Evolutionary conservation across 257 asterid species (phyloP), one percentile per base, ranked within the genome.

Genomic region (Rubia yunnanensis): DNA sequence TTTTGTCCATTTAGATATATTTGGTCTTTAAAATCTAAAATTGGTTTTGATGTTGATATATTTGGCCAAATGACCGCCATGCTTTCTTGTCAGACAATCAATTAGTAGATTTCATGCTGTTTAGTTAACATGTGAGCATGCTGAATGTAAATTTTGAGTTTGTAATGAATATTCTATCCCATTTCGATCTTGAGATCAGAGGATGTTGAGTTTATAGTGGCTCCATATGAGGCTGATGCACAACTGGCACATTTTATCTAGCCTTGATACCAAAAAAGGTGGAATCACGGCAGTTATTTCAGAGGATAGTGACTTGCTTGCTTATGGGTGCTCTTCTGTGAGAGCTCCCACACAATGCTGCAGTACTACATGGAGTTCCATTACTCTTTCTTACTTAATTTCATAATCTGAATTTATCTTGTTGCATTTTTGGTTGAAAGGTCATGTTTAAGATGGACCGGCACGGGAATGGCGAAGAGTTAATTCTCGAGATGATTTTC

Each of bases 221-320:
- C 96, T 65, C 96, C 96, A 30, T 88, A 88, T 22, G 96, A 88
- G 77, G 96, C 96, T 38, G 95, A 88, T 83, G 96, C 95, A 58
- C 95, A 88, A 34, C 70, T 88, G 78, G 96, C 96, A 56, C 80
- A 84, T 73, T 80, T n/a, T 88, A 69, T 73, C 88, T 31, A 64
- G 82, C 65, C 83, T 86, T 46, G 77, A 78, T 59, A 71, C 77
- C 72, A 85, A 84, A 66, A 65, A 81, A 15, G 91, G 86, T 48
- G 96, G 92, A 65, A 71, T 86, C 63, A 85, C 7, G 35, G 92
- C 92, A 27, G 86, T 88, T 46, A 83, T 88, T 72, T 84, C 95
- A 31, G 96, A 88, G 83, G 96, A 88, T 52, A 86, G 95, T 6
- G 95, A 88, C 74, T 74, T 88, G 68, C 78, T 86, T 15, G 84